phyloP scores from a whole-genome alignment of 345 rosid genomes.

The Punica granatum region DNA sequence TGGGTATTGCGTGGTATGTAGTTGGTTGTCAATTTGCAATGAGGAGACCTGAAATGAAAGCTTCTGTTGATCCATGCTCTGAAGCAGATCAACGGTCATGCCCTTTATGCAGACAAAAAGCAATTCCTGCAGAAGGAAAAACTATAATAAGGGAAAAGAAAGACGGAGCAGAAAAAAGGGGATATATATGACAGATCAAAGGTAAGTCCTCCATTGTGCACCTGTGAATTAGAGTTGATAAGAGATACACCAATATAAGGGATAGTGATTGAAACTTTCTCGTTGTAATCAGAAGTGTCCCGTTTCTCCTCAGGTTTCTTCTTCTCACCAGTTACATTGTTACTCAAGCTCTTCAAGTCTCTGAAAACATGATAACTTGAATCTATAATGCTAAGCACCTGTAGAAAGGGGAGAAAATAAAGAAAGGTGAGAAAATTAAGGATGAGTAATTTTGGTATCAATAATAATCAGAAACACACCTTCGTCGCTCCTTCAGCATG shows the following conservation, averaged over 20 bases:
- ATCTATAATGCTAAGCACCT: slow-evolving; percentile 80
- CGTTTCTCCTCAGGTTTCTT: slow-evolving; percentile 43
- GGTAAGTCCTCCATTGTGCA: slow-evolving; percentile 12
- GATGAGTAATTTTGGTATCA: slow-evolving; percentile 3
- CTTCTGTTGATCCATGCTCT: slow-evolving; percentile 76
- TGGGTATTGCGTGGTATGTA: slow-evolving; percentile 65
- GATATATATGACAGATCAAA: not conserved
- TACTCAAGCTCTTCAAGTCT: slow-evolving; percentile 31
- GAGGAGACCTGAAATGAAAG: slow-evolving; percentile 61
- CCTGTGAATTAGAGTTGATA: slow-evolving; percentile 79
- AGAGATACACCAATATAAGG: slow-evolving; percentile 71
- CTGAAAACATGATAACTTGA: slow-evolving; percentile 63
- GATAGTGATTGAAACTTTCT: slow-evolving; percentile 54
- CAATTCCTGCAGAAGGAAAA: slow-evolving; percentile 54
- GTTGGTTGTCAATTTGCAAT: slow-evolving; percentile 81
- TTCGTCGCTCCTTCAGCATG: slow-evolving; percentile 83
- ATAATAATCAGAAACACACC: slow-evolving; percentile 32
- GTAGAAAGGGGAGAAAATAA: slow-evolving; percentile 18
- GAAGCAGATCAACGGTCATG: slow-evolving; percentile 49
- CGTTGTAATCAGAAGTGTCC: slow-evolving; percentile 45
- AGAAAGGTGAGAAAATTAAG: slow-evolving; percentile 2
- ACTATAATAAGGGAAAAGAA: slow-evolving; percentile 10
- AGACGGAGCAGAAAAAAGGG: not conserved
- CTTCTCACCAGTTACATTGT: slow-evolving; percentile 26
- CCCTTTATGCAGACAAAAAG: slow-evolving; percentile 76